Conservation (phyloP, 2,329 filamentous ascomycete species). For the Orbilia blumenaviensis region DNA sequence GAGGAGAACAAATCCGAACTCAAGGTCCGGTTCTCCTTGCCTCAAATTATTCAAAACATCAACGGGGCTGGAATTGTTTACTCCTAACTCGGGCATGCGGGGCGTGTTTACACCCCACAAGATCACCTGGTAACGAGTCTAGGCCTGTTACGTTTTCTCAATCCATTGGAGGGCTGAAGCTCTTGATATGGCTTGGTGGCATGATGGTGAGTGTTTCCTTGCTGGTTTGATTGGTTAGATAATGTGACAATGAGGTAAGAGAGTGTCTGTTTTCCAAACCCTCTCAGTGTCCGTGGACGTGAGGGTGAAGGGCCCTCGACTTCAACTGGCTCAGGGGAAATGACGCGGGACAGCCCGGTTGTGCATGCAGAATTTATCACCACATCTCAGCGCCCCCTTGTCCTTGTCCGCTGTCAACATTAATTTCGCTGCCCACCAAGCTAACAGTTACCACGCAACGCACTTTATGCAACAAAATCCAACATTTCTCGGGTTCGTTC, state of each 20-base stretch:
- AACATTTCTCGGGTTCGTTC: background rate
- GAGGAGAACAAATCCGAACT: background rate
- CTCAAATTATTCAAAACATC: background rate
- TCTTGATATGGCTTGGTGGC: constrained; percentile 2
- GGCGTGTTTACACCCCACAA: constrained; percentile 23
- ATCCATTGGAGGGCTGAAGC: background rate
- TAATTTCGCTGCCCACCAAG: background rate
- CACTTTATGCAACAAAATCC: constrained; percentile 17
- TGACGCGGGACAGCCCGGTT: constrained; percentile 19
- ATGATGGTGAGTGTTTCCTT: background rate
- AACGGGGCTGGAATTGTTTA: constrained; percentile 5
- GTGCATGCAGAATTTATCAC: constrained; percentile 13
- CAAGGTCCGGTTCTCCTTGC: background rate
- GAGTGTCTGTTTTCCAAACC: background rate
- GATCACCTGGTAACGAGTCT: constrained; percentile 21
- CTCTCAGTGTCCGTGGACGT: background rate
- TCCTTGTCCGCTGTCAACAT: background rate
- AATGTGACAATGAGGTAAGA: constrained; percentile 12
- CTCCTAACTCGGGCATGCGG: constrained; percentile 5
- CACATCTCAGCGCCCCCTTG: background rate
- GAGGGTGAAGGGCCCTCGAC: background rate
- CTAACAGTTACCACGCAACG: constrained; percentile 19
- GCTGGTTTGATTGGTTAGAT: background rate
- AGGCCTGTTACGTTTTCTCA: constrained; percentile 9
- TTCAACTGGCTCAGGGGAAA: background rate